Evolutionary conservation across 805 yeast genomes (phyloP).

Genomic region (Saccharomycopsis sp.): DNA sequence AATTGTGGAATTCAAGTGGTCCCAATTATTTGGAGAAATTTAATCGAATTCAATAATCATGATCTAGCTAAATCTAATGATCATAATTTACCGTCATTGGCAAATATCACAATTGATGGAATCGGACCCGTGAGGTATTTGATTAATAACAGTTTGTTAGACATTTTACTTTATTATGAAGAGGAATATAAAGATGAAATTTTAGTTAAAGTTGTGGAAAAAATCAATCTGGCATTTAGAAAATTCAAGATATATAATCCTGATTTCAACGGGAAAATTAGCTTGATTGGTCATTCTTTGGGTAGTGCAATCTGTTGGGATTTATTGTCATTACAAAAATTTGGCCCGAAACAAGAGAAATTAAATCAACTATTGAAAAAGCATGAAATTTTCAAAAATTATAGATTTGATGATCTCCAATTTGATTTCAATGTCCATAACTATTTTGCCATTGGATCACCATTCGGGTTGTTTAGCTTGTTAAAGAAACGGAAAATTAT

Average conservation of each 20-base stretch:
- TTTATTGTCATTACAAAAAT: slow-evolving; percentile 44
- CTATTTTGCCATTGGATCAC: slow-evolving; percentile 81
- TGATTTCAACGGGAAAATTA: slow-evolving; percentile 69
- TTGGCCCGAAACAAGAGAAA: slow-evolving; percentile 2
- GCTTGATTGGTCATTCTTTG: slow-evolving; percentile 83
- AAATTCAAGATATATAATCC: slow-evolving; percentile 61
- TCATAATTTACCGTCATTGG: slow-evolving; percentile 51
- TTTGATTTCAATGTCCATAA: slow-evolving; percentile 69
- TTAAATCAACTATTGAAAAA: not conserved
- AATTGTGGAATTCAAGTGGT: slow-evolving; percentile 72
- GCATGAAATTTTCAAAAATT: not conserved
- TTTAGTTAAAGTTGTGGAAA: slow-evolving; percentile 49
- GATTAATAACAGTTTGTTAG: slow-evolving; percentile 82
- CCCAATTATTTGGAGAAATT: slow-evolving; percentile 90
- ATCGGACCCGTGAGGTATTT: slow-evolving; percentile 69
- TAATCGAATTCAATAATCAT: slow-evolving; percentile 46
- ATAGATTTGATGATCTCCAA: slow-evolving; percentile 24
- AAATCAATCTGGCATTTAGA: slow-evolving; percentile 56
- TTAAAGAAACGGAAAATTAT: slow-evolving; percentile 58
- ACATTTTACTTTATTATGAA: slow-evolving; percentile 74
- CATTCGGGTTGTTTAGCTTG: slow-evolving; percentile 78
- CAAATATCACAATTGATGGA: slow-evolving; percentile 71
- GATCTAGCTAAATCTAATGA: slow-evolving; percentile 9
- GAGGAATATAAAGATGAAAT: slow-evolving; percentile 59
- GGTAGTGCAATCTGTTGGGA: slow-evolving; percentile 86